Evolutionary conservation across 805 yeast genomes (phyloP), one percentile per base, ranked within the genome.

Genomic region (Barnettozyma vustinii): DNA sequence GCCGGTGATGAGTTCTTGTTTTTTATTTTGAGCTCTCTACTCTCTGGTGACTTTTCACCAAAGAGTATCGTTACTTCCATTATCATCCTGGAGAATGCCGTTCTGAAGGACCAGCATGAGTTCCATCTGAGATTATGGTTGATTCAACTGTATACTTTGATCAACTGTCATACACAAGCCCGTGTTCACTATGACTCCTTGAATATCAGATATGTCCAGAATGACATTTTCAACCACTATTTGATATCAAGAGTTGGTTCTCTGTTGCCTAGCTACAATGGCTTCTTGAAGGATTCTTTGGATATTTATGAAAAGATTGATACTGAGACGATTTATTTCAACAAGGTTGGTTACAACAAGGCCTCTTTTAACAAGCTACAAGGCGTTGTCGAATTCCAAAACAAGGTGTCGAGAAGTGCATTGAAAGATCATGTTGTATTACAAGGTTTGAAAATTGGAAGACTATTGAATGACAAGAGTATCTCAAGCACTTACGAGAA

Each of bases 81-180:
- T 9, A 57, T 77, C 1, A 63, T 85, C 5, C 66, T 91, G n/a
- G 89, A 86, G 58, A 63, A 71, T 16, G 78, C 83, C 2, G 67
- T 76, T 12, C 42, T 56, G 9, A 61, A 67, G 9, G 96, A 90
- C 61, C 75, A 76, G n/a, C 80, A 83, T 52, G 91, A 91, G 60
- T 87, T 81, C 60, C 83, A 81, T 56, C 68, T 87, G 19, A 74
- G 81, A 47, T 65, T 87, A 9, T 87, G 94, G 91, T 68, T 90
- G 33, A 73, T 86, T 44, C 73, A 79, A 27, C 60, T 88, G 3
- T 87, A 85, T 63, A 70, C 77, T 15, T 60, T 73, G 18, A 58
- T 88, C 9, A 89, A 89, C 44, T 69, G 80, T 9, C 71, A 71
- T 30, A 61, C 75, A 1, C 63, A 71, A 39, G 83, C 91, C 0